Evolutionary conservation across 441 rosid species (phyloP), one percentile per base, ranked within the genome.

Genomic region (Viola pubescens): DNA sequence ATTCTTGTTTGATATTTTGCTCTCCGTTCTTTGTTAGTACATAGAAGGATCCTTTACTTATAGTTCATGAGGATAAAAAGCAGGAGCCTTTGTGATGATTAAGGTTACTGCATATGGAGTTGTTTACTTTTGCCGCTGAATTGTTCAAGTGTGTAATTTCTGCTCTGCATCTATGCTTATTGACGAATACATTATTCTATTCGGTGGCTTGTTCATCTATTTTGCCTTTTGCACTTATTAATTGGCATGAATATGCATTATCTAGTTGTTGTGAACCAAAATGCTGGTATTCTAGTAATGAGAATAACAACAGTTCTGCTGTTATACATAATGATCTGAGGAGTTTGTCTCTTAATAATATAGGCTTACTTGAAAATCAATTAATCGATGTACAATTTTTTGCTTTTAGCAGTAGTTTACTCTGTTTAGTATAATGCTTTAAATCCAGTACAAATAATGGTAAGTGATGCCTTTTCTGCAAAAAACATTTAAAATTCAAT

Each of bases 41-140:
- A 59, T 69, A 90, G 95, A 95, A 90, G 79, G 97, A 90, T 81
- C 86, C 95, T 16, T 95, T 90, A 45, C 88, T 87, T 64, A 62
- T 90, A 64, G 82, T 79, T 65, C 94, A 91, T 0, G 95, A 80
- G 69, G 91, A 85, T 60, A 74, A 73, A 59, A 60, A 60, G 43
- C 94, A 82, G 54, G 87, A 81, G 65, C 95, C 97, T 38, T 87
- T 38, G 97, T 95, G 48, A 87, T 90, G 56, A 85, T 90, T 56
- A 90, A 90, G 95, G 97, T 90, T 75, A 68, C 11, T 64, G 26
- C 26, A 19, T 0, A 19, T 19, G 26, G 26, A 0, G 26, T 19
- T 19, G 26, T 19, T 19, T 19, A n/a, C n/a, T n/a, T n/a, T n/a
- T n/a, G n/a, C n/a, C n/a, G n/a, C n/a, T 19, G 26, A 19, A 19